These are phyloP conservation scores for Sphaerosporella brunnea DNA, from an alignment of 495 filamentous ascomycete genomes.

Conservation along the genomic window DNA sequence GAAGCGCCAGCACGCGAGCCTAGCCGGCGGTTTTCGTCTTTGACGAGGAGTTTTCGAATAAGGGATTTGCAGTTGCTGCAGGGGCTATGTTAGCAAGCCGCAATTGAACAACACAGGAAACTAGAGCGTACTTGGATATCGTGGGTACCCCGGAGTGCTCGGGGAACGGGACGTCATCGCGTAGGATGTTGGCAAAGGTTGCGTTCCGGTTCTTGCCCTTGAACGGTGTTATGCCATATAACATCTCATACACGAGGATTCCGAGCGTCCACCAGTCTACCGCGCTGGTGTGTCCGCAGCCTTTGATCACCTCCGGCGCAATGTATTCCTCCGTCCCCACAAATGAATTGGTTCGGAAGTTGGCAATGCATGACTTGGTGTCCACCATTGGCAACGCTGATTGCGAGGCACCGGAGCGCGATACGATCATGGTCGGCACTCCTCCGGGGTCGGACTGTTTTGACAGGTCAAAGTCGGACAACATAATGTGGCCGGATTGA, in stretches of 20 bases:
- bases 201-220: slow-evolving; percentile 98
- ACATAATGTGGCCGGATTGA: slow-evolving; percentile 97
- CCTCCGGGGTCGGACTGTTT: slow-evolving; percentile 95
- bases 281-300: slow-evolving; percentile 91
- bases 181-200: slow-evolving; percentile 91
- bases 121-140: slow-evolving; percentile 85
- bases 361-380: slow-evolving; percentile 93
- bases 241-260: slow-evolving; percentile 94
- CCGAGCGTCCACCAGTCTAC: slow-evolving; percentile 99
- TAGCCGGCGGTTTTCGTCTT: slow-evolving; percentile 88
- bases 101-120: too few relatives aligned
- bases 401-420: slow-evolving; percentile 61
- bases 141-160: slow-evolving; percentile 68
- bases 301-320: slow-evolving; percentile 95
- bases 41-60: slow-evolving; percentile 91
- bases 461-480: slow-evolving; percentile 95
- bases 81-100: slow-evolving; percentile 12
- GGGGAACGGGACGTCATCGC: slow-evolving; percentile 88
- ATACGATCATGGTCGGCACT: slow-evolving; percentile 91
- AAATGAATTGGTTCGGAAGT: slow-evolving; percentile 96
- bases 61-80: slow-evolving; percentile 81
- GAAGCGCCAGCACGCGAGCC: slow-evolving; percentile 89
- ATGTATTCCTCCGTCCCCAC: slow-evolving; percentile 98
- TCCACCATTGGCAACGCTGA: slow-evolving; percentile 84
- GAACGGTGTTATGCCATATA: slow-evolving; percentile 97